Conservation (phyloP, 2,329 filamentous ascomycete species). For the Mycosphaerelloides madeirae region DNA sequence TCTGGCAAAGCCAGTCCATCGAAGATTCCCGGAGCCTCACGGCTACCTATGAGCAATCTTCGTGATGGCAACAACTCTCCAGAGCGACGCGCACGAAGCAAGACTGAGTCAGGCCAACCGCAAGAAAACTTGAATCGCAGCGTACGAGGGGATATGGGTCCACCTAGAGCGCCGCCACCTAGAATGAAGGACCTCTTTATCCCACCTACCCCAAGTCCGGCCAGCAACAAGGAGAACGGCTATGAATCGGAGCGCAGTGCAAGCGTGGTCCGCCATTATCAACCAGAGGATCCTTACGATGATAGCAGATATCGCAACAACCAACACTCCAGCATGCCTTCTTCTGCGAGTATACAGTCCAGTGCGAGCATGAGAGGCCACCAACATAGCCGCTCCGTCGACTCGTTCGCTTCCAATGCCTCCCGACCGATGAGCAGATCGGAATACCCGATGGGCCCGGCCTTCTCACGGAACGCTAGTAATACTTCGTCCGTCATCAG, state of each 20-base stretch:
- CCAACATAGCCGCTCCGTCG: constrained; percentile 12
- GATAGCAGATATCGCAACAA: constrained; percentile 43
- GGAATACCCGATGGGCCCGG: constrained; percentile 27
- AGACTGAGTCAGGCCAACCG: constrained; percentile 22
- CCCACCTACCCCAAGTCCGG: constrained; percentile 48
- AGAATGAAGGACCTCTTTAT: constrained; percentile 82
- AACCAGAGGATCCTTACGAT: constrained; percentile 81
- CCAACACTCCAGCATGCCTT: constrained; percentile 19
- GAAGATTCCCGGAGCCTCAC: constrained; percentile 55
- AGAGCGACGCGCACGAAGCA: constrained; percentile 54
- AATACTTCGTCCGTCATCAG: constrained; percentile 34
- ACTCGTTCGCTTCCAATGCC: constrained; percentile 24
- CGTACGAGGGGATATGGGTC: constrained; percentile 36
- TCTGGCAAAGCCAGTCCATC: constrained; percentile 50
- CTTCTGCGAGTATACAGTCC: constrained; percentile 8
- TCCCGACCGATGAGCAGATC: constrained; percentile 26
- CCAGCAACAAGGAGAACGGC: constrained; percentile 28
- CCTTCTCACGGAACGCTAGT: constrained; percentile 29
- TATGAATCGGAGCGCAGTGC: constrained; percentile 48
- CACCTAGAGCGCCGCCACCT: constrained; percentile 66
- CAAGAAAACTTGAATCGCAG: constrained; percentile 41
- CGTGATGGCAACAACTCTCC: constrained; percentile 74
- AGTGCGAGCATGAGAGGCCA: constrained; percentile 5
- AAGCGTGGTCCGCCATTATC: constrained; percentile 56
- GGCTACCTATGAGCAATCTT: constrained; percentile 64